A percentile compares a stretch with the other conserved stretches of the same genome.
These are phyloP conservation scores for Penicillium sp. DNA, from an alignment of 2,329 filamentous ascomycete genomes.

Conservation along the genomic window DNA sequence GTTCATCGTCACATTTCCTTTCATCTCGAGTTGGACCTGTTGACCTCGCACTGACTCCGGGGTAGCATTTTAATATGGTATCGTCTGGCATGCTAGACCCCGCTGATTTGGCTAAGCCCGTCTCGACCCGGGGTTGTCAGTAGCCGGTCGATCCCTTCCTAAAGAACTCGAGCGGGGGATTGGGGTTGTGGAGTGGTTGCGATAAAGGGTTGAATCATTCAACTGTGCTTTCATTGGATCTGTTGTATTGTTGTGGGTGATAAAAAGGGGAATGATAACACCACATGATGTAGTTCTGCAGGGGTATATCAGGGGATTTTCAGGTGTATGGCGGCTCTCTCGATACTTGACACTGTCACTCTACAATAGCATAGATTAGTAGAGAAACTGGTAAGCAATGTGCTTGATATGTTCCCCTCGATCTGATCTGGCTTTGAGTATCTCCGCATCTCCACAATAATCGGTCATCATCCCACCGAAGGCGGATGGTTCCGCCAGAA, in stretches of 20 bases:
- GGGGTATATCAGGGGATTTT: neutral
- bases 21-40: neutral
- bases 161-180: neutral
- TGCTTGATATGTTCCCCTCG: neutral
- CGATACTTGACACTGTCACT: neutral
- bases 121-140: neutral
- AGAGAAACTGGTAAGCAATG: neutral
- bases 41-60: slow-evolving; percentile 4
- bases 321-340: neutral
- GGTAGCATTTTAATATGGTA: slow-evolving; percentile 2
- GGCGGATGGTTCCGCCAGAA: slow-evolving; percentile 9
- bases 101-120: neutral
- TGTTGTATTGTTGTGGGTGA: neutral
- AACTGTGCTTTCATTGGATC: neutral
- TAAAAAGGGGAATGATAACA: neutral
- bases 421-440: neutral
- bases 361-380: neutral
- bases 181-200: neutral
- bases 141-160: slow-evolving; percentile 1
- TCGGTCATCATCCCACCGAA: neutral
- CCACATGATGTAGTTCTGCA: neutral
- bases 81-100: neutral
- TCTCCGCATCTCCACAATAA: slow-evolving; percentile 1
- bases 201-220: neutral
- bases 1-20: neutral